Percentiles rank a stretch among this genome's conserved stretches.
phyloP scores from a whole-genome alignment of 208 protist genomes.

The Herpetomonas samuelpessoai region DNA sequence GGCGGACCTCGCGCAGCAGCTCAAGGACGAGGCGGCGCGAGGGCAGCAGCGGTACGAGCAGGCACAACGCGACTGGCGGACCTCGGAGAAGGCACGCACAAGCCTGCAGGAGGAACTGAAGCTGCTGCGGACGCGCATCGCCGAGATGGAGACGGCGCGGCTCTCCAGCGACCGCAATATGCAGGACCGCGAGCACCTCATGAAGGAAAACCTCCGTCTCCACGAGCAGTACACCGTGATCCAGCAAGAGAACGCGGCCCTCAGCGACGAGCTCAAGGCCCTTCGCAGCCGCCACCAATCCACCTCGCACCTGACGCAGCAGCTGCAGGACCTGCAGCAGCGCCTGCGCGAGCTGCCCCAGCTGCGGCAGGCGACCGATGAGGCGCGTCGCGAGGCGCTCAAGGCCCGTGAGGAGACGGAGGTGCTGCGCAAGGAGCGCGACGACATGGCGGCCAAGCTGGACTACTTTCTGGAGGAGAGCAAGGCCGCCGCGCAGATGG shows the following conservation, averaged over 20 bases:
- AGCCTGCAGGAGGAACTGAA: conserved; percentile 61
- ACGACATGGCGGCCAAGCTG: conserved; percentile 61
- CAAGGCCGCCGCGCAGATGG: conserved; percentile 35
- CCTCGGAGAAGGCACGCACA: conserved; percentile 35
- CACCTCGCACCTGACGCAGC: conserved; percentile 24
- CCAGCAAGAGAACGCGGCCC: conserved; percentile 41
- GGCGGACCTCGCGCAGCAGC: conserved; percentile 21
- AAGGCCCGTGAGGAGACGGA: conserved; percentile 58
- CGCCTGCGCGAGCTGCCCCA: conserved; percentile 58
- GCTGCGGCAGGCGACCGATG: conserved; percentile 58
- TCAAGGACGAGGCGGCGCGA: conserved; percentile 25
- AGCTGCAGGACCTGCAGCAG: conserved; percentile 70
- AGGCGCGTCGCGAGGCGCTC: conserved; percentile 49
- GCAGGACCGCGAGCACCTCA: conserved; percentile 58
- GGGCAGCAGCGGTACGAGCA: conserved; percentile 26
- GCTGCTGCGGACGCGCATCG: conserved; percentile 30
- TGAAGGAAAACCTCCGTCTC: conserved; percentile 61
- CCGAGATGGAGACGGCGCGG: conserved; percentile 31
- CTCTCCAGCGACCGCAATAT: conserved; percentile 31
- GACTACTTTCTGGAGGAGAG: conserved; percentile 66
- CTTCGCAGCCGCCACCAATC: conserved; percentile 23
- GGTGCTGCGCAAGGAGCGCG: conserved; percentile 55
- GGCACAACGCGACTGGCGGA: conserved; percentile 39
- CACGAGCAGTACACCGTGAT: conserved; percentile 61
- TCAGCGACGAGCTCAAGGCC: conserved; percentile 40